Evolutionary conservation across 352 stramenopile genomes (phyloP), one percentile per base, ranked within the genome.

Genomic region (Saprolegnia parasitica): DNA sequence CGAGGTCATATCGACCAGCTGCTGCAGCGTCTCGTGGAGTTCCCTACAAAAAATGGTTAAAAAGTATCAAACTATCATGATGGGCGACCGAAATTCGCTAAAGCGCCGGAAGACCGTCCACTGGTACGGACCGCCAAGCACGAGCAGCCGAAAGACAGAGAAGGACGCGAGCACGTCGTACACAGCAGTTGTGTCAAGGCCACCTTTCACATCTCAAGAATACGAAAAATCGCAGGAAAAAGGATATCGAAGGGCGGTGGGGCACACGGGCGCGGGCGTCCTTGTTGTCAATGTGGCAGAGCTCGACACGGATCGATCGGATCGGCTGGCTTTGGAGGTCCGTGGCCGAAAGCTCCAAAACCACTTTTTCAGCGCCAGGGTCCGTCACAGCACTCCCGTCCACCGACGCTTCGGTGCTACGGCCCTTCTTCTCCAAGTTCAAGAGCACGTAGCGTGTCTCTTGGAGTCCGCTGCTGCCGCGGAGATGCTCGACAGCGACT

Each of bases 221-320:
- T 24, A 37, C 6, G 45, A 60, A 55, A 56, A 15, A 29, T 29
- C 42, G 62, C 60, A 65, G 23, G n/a, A 67, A 70, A 67, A 40
- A 64, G 68, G 72, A 77, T 77, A 79, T 79, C 46, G 91, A 77
- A 18, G 84, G 66, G 49, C 86, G 84, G 29, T 73, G 67, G 8
- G 86, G 86, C 39, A 94, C 86, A 68, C 88, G 89, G 20, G 84
- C 83, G 39, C 87, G 81, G n/a, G 86, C 86, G 68, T 94, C 86
- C 67, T 91, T 91, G 80, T 94, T 94, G 71, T 93, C 83, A 58
- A 94, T 67, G 70, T 94, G 86, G 65, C 86, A 94, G 23, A 94
- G 72, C 74, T 94, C 86, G 42, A 94, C 82, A 50, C 85, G 83
- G 46, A 94, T 82, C 4, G 83, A 90, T 20, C 86, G 84, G 47